Evolutionary conservation across 2,329 filamentous ascomycete genomes (phyloP), one percentile per base, ranked within the genome.

Genomic region (Ophiostoma novo-ulmi): DNA sequence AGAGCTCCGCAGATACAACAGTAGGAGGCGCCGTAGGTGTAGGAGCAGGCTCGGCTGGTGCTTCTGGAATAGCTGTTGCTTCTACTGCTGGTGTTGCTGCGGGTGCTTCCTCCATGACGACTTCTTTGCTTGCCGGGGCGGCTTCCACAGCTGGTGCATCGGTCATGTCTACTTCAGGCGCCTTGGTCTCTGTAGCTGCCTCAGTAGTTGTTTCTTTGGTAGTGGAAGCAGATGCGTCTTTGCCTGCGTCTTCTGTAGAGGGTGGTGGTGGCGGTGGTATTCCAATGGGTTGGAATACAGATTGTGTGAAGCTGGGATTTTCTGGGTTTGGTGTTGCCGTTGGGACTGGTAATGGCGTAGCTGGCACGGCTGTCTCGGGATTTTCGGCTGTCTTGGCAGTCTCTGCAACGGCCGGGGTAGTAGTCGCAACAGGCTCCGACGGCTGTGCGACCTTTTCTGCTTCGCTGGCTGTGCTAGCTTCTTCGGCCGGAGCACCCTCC

Each of bases 251-350:
- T 61, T 61, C 22, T 35, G 26, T 31, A 61, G 61, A 6, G 17
- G 61, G 61, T 31, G 61, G 20, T 26, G 11, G 31, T 6, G 35
- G 61, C 31, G 4, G 58, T 14, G 58, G 31, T 20, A 64, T 31
- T 10, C 31, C 61, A 26, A 73, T 72, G 8, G 73, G 73, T 41
- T 71, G 22, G 36, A 74, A 75, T 17, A 73, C 70, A 7, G 71
- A 68, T 20, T 71, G 41, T 14, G 48, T 55, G 61, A 70, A 73
- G 17, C 5, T 4, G 1, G 52, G 0, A 3, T 26, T 5, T 7
- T 67, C 22, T 31, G 67, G 17, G 5, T 22, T 44, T 67, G 58
- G 5, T 58, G 66, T 22, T 17, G 58, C 14, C 22, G 20, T 36
- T 22, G 67, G 13, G 20, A 26, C 11, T 10, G 52, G 52, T 22